Evolutionary conservation across 2,329 filamentous ascomycete species (phyloP).

Genomic region (Emericellopsis cladophorae): DNA sequence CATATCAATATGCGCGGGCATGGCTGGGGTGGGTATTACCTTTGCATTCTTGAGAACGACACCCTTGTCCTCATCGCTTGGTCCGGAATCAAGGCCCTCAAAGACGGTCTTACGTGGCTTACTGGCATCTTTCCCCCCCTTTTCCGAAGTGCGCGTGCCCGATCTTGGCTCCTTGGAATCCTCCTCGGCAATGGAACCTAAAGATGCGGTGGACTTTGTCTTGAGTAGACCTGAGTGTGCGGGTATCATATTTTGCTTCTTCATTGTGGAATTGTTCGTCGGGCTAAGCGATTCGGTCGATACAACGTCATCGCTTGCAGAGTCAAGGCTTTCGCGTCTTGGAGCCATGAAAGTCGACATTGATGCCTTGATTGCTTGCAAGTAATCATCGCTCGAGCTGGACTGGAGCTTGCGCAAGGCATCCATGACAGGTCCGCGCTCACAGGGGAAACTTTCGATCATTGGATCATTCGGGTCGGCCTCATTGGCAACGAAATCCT

Average conservation of each 20-base stretch:
- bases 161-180: conserved; percentile 1
- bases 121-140: neutral
- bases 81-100: neutral
- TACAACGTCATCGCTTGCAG: conserved; percentile 19
- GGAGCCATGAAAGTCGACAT: conserved; percentile 21
- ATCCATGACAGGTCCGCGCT: conserved; percentile 28
- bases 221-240: conserved; percentile 20
- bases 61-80: conserved; percentile 1
- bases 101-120: neutral
- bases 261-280: conserved; percentile 16
- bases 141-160: neutral
- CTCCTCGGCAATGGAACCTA: conserved; percentile 33
- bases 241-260: conserved; percentile 16
- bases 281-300: conserved; percentile 23
- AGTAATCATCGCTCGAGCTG: conserved; percentile 25
- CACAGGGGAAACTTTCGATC: conserved; percentile 33
- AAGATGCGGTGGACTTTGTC: conserved; percentile 23
- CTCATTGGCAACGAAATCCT: neutral
- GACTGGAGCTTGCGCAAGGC: conserved; percentile 32
- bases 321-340: conserved; percentile 21
- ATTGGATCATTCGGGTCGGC: conserved; percentile 32
- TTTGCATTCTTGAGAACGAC: neutral
- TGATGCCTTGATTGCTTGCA: conserved; percentile 20
- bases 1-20: too few relatives aligned
- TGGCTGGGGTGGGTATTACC: neutral